A percentile compares a stretch with the other conserved stretches of the same genome.
These are phyloP conservation scores for Parathielavia appendiculata DNA, from an alignment of 495 filamentous ascomycete species.

Conservation along the genomic window DNA sequence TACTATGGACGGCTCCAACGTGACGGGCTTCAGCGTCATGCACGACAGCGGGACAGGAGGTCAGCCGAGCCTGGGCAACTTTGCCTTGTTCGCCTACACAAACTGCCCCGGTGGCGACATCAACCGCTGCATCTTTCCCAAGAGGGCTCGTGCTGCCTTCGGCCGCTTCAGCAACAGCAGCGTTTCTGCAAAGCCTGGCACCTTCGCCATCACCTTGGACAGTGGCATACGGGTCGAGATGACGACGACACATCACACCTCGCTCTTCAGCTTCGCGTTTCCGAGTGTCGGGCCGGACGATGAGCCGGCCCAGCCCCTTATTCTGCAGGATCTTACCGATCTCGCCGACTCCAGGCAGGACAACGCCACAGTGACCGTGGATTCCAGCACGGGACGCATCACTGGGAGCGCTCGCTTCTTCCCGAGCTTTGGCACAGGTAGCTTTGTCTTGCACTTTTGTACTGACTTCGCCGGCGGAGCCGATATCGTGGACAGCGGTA, in stretches of 20 bases:
- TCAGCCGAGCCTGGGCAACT: constrained; percentile 64
- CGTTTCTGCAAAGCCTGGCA: constrained; percentile 59
- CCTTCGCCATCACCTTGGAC: constrained; percentile 57
- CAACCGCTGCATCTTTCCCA: constrained; percentile 58
- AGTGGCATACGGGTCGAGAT: constrained; percentile 61
- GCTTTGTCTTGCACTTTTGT: constrained; percentile 58
- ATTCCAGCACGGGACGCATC: constrained; percentile 53
- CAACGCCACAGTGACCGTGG: constrained; percentile 55
- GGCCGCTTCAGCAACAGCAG: constrained; percentile 45
- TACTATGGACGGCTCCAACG: constrained; percentile 54
- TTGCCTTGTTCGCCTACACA: constrained; percentile 64
- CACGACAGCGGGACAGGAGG: constrained; percentile 74
- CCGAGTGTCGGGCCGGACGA: constrained; percentile 36
- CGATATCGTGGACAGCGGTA: constrained; percentile 57
- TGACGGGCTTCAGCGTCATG: constrained; percentile 63
- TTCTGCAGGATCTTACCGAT: constrained; percentile 63
- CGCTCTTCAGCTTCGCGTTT: constrained; percentile 67
- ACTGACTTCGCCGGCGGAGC: constrained; percentile 61
- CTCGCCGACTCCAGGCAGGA: constrained; percentile 56
- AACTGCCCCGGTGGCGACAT: constrained; percentile 61
- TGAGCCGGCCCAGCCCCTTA: constrained; percentile 50
- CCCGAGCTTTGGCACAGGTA: constrained; percentile 65
- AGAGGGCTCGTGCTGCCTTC: constrained; percentile 34
- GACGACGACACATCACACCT: constrained; percentile 59
- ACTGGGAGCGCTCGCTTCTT: constrained; percentile 60